phyloP scores from a whole-genome alignment of 2,329 filamentous ascomycete genomes.

The Monilinia aucupariae region DNA sequence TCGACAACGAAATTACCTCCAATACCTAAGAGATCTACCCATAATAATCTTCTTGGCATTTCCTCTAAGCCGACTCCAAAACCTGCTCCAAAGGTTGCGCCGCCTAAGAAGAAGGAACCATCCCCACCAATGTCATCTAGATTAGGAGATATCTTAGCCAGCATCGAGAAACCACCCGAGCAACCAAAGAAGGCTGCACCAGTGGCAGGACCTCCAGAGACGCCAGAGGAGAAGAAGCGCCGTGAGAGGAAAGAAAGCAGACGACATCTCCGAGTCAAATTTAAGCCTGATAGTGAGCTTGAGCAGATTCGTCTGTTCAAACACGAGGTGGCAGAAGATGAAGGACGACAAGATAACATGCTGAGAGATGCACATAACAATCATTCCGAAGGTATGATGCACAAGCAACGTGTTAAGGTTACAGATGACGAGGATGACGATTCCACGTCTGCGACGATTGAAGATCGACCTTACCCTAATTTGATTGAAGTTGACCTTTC shows the following conservation, averaged over 20 bases:
- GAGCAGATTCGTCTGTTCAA: conserved; percentile 64
- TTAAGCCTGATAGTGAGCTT: conserved; percentile 62
- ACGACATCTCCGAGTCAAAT: conserved; percentile 63
- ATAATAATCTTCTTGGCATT: conserved; percentile 29
- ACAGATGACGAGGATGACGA: conserved; percentile 49
- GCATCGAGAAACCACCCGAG: conserved; percentile 34
- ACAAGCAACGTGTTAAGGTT: conserved; percentile 48
- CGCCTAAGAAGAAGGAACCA: conserved; percentile 36
- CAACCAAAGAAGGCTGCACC: conserved; percentile 31
- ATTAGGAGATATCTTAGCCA: conserved; percentile 34
- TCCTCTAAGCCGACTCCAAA: conserved; percentile 31
- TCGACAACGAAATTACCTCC: conserved; percentile 23
- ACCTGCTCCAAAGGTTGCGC: conserved; percentile 30
- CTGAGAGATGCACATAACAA: conserved; percentile 68
- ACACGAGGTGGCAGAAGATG: conserved; percentile 66
- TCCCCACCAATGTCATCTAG: conserved; percentile 33
- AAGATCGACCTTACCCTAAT: conserved; percentile 49
- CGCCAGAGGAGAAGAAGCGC: conserved; percentile 59
- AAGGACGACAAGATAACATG: conserved; percentile 61
- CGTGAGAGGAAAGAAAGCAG: conserved; percentile 68
- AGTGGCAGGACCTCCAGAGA: conserved; percentile 46
- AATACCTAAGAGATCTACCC: conserved; percentile 27
- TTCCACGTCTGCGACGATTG: conserved; percentile 33
- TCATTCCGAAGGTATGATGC: conserved; percentile 65
- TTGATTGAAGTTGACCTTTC: conserved; percentile 45